Base-by-base conservation (phyloP, 2,329 filamentous ascomycete genomes). In the Taxawa tesnikishii region DNA sequence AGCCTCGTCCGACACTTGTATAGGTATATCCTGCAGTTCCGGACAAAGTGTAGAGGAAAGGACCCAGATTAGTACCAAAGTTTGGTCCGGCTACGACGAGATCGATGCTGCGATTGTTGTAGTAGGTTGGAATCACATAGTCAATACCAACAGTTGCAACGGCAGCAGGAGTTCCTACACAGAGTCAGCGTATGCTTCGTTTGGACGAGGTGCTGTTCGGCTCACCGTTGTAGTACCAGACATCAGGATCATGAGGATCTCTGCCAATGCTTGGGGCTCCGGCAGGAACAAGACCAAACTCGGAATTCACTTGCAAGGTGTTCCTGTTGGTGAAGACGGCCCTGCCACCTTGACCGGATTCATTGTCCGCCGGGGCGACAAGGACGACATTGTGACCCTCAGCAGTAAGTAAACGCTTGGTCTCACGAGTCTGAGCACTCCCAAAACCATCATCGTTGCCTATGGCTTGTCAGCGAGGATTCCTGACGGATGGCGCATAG, bases 221-320 rank as follows among this genome's bases (percentile, higher is more conserved):
- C 19, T 23, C 19, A 23, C 19, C 69, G 32, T 73, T 70, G 50
- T 73, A 75, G 45, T 74, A 73, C 67, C 67, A 74, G 40, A 75
- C 69, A 38, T 69, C 59, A 32, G 54, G 54, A 35, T 73, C 65
- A 13, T 49, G 45, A 9, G 67, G 68, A 40, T 73, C 68, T 11
- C 51, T 55, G 28, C 71, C 70, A 15, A 69, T 42, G 1, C 63
- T 61, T 3, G 64, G 63, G 1, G 60, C 53, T 4, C 66, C 65
- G 3, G 56, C 51, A 23, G 61, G 60, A 21, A 70, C 45, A 23
- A 67, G 51, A 39, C 55, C 49, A 49, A 57, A 70, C 35, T 69
- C 58, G 0, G 58, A 55, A 26, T 60, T 47, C 1, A 44, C 33
- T 4, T 55, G 56, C 25, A 69, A 53, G 18, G 56, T 62, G n/a